Conservation (phyloP, 2,329 filamentous ascomycete genomes). For the Sclerotinia borealis region DNA sequence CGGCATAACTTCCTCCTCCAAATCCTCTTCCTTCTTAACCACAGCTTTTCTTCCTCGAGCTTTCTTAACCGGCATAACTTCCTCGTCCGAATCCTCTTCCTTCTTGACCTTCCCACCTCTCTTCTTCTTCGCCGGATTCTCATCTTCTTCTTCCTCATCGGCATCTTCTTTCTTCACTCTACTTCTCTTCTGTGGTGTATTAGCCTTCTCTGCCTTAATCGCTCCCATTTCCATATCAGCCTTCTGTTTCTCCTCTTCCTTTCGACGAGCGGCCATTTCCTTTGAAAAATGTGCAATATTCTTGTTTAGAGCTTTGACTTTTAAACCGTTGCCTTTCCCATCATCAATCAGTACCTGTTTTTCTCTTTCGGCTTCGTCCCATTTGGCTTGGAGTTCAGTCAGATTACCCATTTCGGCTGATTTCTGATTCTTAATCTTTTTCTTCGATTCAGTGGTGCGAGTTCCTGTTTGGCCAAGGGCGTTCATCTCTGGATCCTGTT, state of each 20-base stretch:
- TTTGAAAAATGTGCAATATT: not conserved
- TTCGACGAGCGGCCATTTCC: not conserved
- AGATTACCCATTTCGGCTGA: conserved; percentile 14
- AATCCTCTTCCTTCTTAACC: conserved; percentile 9
- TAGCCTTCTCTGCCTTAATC: conserved; percentile 1
- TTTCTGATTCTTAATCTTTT: conserved; percentile 20
- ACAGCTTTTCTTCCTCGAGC: not conserved
- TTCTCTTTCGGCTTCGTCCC: conserved; percentile 9
- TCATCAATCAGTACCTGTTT: not conserved
- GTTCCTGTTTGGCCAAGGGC: conserved; percentile 28
- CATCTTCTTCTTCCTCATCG: conserved; percentile 13
- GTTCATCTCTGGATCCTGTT: conserved; percentile 34
- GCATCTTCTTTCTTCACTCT: conserved; percentile 5
- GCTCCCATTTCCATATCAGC: not conserved
- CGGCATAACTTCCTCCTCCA: not conserved
- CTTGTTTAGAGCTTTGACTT: conserved; percentile 31
- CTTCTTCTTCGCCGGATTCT: conserved; percentile 5
- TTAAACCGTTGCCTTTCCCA: conserved; percentile 16
- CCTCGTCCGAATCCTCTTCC: conserved; percentile 3
- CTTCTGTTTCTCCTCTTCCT: not conserved
- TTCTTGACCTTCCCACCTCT: conserved; percentile 5
- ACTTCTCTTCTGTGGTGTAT: conserved; percentile 19
- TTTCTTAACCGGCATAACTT: conserved; percentile 31
- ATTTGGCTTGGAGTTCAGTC: conserved; percentile 16
- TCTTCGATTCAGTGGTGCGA: conserved; percentile 22